Evolutionary conservation across 2,329 filamentous ascomycete genomes (phyloP).

Genomic region (Geosmithia flava): DNA sequence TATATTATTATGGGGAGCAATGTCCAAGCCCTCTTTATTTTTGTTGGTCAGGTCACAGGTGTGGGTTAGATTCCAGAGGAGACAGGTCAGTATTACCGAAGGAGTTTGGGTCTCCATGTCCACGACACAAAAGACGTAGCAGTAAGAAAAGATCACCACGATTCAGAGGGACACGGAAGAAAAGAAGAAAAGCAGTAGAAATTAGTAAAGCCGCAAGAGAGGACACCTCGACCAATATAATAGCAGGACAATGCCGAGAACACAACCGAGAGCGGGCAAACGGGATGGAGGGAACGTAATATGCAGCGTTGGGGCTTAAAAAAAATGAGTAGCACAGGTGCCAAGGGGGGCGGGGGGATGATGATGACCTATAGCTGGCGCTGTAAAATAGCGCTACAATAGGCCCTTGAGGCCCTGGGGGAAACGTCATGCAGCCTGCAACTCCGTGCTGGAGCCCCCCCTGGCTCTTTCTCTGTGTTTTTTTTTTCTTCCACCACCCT

Average conservation of each 20-base stretch:
- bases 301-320: neutral
- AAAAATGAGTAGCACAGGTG: neutral
- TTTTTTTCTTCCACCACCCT: no score
- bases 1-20: neutral
- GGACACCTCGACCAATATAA: neutral
- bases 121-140: no score
- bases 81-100: no score
- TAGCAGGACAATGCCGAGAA: neutral
- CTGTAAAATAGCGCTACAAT: neutral
- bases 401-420: no score
- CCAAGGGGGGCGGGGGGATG: no score
- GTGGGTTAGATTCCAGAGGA: neutral
- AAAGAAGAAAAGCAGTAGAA: no score
- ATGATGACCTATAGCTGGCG: no score
- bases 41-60: neutral
- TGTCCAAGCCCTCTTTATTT: neutral
- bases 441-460: neutral
- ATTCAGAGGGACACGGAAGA: no score
- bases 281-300: neutral
- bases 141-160: no score
- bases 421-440: neutral
- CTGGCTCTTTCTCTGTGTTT: neutral
- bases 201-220: neutral
- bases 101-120: no score
- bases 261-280: neutral